Evolutionary conservation across 2,329 filamentous ascomycete species (phyloP).

Genomic region (Trichoderma arundinaceum): DNA sequence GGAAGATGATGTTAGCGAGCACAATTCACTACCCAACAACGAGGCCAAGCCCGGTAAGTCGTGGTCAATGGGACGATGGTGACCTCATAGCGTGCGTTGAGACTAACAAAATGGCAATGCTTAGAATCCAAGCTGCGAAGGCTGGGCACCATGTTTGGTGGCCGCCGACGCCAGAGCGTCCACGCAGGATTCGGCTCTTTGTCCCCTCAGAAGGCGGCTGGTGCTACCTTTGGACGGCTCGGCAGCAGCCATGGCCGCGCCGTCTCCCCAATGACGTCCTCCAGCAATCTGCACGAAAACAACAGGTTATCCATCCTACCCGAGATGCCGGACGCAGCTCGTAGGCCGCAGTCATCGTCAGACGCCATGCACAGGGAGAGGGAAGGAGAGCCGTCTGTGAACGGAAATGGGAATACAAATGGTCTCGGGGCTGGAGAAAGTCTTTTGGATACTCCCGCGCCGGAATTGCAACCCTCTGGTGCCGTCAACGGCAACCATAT

Average conservation of each 20-base stretch:
- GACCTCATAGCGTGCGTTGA: neutral
- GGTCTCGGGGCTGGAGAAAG: conserved; percentile 44
- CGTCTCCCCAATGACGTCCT: conserved; percentile 64
- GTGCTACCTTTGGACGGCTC: conserved; percentile 63
- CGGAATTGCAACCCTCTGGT: conserved; percentile 37
- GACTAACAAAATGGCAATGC: conserved; percentile 13
- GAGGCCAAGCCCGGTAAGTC: conserved; percentile 48
- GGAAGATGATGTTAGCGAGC: conserved; percentile 51
- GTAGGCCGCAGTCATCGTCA: conserved; percentile 38
- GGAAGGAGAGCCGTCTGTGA: neutral
- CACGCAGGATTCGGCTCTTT: conserved; percentile 61
- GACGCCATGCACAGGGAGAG: conserved; percentile 35
- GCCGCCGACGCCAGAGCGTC: conserved; percentile 69
- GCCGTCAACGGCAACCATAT: conserved; percentile 56
- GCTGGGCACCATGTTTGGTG: conserved; percentile 70
- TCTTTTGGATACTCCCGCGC: conserved; percentile 42
- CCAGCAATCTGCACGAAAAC: conserved; percentile 62
- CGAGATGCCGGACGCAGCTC: conserved; percentile 58
- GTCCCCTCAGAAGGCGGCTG: conserved; percentile 58
- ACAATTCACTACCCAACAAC: conserved; percentile 42
- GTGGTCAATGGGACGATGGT: neutral
- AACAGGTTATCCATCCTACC: conserved; percentile 62
- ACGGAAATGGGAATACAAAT: conserved; percentile 52
- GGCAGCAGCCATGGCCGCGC: conserved; percentile 66
- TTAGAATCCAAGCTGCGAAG: conserved; percentile 63